Evolutionary conservation across 192 early-diverging fungal species (phyloP).

Genomic region (Phycomyces blakesleeanus): DNA sequence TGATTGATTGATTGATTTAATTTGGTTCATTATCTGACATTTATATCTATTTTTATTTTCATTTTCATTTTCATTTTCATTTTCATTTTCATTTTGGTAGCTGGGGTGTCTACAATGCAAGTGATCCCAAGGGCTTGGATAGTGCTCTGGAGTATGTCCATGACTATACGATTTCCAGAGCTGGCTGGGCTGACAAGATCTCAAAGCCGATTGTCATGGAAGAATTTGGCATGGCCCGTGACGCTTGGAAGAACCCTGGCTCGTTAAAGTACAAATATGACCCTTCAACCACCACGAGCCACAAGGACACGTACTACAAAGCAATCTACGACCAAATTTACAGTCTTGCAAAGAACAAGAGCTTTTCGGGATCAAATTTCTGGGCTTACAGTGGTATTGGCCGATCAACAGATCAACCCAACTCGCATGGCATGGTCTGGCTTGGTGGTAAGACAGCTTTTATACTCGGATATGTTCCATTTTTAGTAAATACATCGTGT

Average conservation of each 20-base stretch:
- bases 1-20: no score
- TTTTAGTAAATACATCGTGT: neutral
- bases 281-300: constrained; percentile 41
- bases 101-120: constrained; percentile 57
- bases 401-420: constrained; percentile 37
- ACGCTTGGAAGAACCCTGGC: constrained; percentile 34
- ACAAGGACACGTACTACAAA: constrained; percentile 52
- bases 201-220: constrained; percentile 52
- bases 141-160: constrained; percentile 38
- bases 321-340: constrained; percentile 39
- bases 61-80: no score
- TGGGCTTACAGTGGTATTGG: constrained; percentile 62
- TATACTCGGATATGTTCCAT: neutral
- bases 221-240: constrained; percentile 58
- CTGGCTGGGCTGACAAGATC: constrained; percentile 45
- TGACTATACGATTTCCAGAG: constrained; percentile 38
- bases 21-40: no score
- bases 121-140: constrained; percentile 34
- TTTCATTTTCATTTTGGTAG: constrained; percentile 31
- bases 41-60: no score
- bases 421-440: constrained; percentile 44
- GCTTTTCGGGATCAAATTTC: constrained; percentile 51
- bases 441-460: constrained; percentile 25
- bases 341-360: constrained; percentile 21
- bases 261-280: constrained; percentile 38